Evolutionary conservation across 169 alveolate genomes (phyloP), one percentile per base, ranked within the genome.

Genomic region (Babesia divergens): DNA sequence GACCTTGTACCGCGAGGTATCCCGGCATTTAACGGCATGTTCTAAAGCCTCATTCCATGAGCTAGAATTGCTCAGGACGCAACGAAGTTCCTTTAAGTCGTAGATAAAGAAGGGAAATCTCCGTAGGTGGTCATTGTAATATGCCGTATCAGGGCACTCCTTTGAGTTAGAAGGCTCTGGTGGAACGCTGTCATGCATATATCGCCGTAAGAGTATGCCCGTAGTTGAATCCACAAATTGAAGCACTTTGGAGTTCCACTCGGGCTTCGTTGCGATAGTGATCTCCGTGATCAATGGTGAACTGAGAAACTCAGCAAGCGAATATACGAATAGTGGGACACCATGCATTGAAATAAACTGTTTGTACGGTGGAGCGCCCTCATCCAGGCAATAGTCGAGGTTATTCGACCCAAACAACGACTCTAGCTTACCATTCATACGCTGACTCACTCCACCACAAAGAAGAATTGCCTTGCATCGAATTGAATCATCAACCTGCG

Each of bases 361-460:
- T 46, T 79, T 79, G 31, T 42, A 20, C 6, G 26, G 46, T 2
- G 87, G 82, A 52, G 65, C 24, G 34, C 62, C 83, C 2, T 34
- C 16, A 0, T 6, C 34, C 35, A 51, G 14, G 47, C 24, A 28
- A 8, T 18, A 14, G 28, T 65, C 74, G 3, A 74, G 52, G 40
- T 60, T 74, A 22, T 8, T n/a, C n/a, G 49, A n/a, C 6, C 14
- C 43, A 18, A 18, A 55, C 18, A 55, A 29, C 18, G 16, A 22
- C 16, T 56, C 74, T 28, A 62, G 35, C 5, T 9, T 1, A 3
- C 18, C 42, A 43, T 44, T 76, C 53, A 76, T 51, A 24, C 85
- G 50, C 18, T 76, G 37, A 26, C 85, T 74, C 9, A 35, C 32
- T 14, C 85, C 85, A 7, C 85, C 85, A 47, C 85, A 76, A 16